Conservation (phyloP, 768 basidiomycete genomes). For the Cyclocybe cylindracea region DNA sequence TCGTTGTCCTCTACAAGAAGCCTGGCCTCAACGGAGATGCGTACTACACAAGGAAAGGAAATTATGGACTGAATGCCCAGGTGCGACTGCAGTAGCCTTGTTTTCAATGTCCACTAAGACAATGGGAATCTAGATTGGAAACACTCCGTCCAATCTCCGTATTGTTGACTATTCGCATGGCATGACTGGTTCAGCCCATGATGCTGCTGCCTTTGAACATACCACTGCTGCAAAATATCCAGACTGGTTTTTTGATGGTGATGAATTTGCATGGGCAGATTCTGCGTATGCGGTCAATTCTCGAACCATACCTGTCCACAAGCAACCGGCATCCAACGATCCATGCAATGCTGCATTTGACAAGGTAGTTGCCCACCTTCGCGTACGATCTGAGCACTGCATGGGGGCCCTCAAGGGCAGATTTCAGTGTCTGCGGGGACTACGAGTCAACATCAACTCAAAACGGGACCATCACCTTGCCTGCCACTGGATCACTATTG, state of each 20-base stretch:
- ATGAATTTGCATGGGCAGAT: constrained; percentile 28
- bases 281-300: constrained; percentile 15
- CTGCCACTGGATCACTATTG: constrained; percentile 29
- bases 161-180: constrained; percentile 35
- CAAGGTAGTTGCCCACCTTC: constrained; percentile 22
- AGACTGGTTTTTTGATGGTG: constrained; percentile 22
- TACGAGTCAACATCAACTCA: constrained; percentile 28
- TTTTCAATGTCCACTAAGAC: too few species aligned
- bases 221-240: constrained; percentile 25
- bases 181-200: constrained; percentile 33
- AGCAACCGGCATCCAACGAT: constrained; percentile 25
- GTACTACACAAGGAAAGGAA: constrained; percentile 34
- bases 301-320: constrained; percentile 23
- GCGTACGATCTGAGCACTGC: constrained; percentile 36
- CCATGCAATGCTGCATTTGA: constrained; percentile 30
- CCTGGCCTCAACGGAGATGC: constrained; percentile 31
- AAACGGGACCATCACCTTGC: constrained; percentile 26
- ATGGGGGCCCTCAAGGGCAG: constrained; percentile 37
- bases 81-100: constrained; percentile 9
- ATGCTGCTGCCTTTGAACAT: constrained; percentile 32
- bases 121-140: constrained; percentile 29
- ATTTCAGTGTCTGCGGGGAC: constrained; percentile 30
- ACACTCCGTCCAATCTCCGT: constrained; percentile 27
- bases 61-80: constrained; percentile 38
- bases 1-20: constrained; percentile 27